These are phyloP conservation scores for Fistulinella prunicolor DNA, from an alignment of 768 basidiomycete species.

Conservation along the genomic window DNA sequence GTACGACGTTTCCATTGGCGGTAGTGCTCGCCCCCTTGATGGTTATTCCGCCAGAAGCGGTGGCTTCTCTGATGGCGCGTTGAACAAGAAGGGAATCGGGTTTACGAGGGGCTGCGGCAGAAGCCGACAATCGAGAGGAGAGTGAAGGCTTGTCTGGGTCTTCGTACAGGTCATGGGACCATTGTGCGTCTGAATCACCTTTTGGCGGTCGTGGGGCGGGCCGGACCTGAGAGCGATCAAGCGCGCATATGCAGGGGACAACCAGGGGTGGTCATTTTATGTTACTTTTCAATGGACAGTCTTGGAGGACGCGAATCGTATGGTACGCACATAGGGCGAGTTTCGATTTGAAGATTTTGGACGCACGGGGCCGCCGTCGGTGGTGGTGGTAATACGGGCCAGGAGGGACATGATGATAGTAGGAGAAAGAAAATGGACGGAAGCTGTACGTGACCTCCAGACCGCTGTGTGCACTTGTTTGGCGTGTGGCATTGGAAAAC, in stretches of 20 bases:
- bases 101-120: slow-evolving; percentile 44
- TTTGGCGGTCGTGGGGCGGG: slow-evolving; percentile 55
- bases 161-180: slow-evolving; percentile 74
- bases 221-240: slow-evolving; percentile 22
- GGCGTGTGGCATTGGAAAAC: slow-evolving; percentile 28
- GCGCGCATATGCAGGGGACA: too few relatives aligned
- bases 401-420: slow-evolving; percentile 29
- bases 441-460: too few relatives aligned
- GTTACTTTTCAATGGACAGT: slow-evolving; percentile 22
- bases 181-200: slow-evolving; percentile 61
- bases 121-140: slow-evolving; percentile 51
- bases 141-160: slow-evolving; percentile 53
- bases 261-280: too few relatives aligned
- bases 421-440: slow-evolving; percentile 10
- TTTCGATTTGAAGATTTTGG: slow-evolving; percentile 29
- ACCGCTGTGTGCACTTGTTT: slow-evolving; percentile 26
- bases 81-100: slow-evolving; percentile 54
- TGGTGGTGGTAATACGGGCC: slow-evolving; percentile 27
- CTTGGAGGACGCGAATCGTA: slow-evolving; percentile 29
- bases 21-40: slow-evolving; percentile 67
- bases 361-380: slow-evolving; percentile 31
- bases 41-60: slow-evolving; percentile 40
- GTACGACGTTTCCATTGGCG: slow-evolving; percentile 61
- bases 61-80: slow-evolving; percentile 64
- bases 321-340: slow-evolving; percentile 36